phyloP scores from a whole-genome alignment of 2,329 filamentous ascomycete species.

The Pseudohalonectria lignicola region DNA sequence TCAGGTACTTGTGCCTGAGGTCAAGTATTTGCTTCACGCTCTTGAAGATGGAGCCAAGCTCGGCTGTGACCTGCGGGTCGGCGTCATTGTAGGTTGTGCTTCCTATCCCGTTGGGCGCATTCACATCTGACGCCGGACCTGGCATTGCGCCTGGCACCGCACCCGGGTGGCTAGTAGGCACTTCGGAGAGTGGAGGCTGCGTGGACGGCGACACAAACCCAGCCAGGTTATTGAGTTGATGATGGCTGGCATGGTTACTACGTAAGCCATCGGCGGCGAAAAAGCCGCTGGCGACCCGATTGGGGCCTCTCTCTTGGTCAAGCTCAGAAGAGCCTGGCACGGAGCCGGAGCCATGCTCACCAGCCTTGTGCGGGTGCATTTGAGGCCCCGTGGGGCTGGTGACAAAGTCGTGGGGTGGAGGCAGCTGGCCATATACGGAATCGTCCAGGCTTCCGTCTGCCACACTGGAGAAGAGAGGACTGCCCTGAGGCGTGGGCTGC shows the following conservation, averaged over 20 bases:
- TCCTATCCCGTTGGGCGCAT: constrained; percentile 48
- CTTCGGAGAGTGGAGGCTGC: not conserved
- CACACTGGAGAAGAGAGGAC: constrained; percentile 25
- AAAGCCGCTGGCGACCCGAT: no score
- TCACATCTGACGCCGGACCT: constrained; percentile 13
- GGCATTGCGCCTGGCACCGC: constrained; percentile 1
- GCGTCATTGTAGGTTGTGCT: constrained; percentile 57
- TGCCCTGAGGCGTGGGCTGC: constrained; percentile 32
- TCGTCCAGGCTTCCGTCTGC: constrained; percentile 4
- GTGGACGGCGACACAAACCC: not conserved
- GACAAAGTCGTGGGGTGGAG: constrained; percentile 6
- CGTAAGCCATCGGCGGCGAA: constrained; percentile 6
- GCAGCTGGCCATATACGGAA: constrained; percentile 1
- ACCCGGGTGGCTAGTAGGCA: not conserved
- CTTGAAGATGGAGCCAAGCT: constrained; percentile 76
- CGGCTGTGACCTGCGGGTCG: constrained; percentile 71
- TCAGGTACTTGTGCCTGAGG: constrained; percentile 78
- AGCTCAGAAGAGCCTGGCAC: no score
- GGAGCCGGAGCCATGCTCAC: constrained; percentile 3
- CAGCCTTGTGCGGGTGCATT: no score
- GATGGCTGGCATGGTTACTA: not conserved
- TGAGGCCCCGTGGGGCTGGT: constrained; percentile 7
- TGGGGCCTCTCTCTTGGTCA: no score
- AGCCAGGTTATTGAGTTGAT: not conserved
- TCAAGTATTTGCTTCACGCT: constrained; percentile 89